These are phyloP conservation scores for Aureobasidium subglaciale DNA, from an alignment of 2,329 filamentous ascomycete species.

Conservation along the genomic window DNA sequence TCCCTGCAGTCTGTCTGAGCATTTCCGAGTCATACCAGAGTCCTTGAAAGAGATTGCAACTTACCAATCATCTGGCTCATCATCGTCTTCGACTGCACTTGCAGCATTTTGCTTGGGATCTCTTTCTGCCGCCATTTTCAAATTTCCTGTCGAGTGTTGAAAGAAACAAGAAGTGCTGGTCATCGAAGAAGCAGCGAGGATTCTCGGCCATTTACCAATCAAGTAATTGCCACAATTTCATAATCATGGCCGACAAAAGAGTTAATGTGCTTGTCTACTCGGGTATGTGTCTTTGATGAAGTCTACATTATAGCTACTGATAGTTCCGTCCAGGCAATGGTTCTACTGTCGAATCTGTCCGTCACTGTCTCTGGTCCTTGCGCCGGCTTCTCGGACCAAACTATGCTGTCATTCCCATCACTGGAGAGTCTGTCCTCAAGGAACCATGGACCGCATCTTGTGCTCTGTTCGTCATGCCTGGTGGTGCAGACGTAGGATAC, in stretches of 20 bases:
- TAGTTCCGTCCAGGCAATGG: slow-evolving; percentile 58
- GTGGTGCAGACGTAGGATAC: slow-evolving; percentile 89
- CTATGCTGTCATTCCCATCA: slow-evolving; percentile 86
- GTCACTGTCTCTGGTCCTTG: slow-evolving; percentile 80
- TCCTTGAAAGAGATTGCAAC: slow-evolving; percentile 23
- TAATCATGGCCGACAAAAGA: slow-evolving; percentile 56
- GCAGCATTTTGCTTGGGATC: slow-evolving; percentile 20
- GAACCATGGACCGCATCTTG: slow-evolving; percentile 88
- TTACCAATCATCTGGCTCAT: slow-evolving; percentile 95
- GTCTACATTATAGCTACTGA: slow-evolving; percentile 9
- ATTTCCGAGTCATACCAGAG: neutral
- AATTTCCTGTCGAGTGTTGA: neutral
- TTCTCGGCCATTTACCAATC: slow-evolving; percentile 9
- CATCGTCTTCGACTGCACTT: slow-evolving; percentile 52
- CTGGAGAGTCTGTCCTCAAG: slow-evolving; percentile 69
- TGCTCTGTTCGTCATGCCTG: slow-evolving; percentile 83
- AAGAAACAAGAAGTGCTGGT: neutral
- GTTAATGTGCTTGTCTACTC: slow-evolving; percentile 93
- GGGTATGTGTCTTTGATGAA: slow-evolving; percentile 46
- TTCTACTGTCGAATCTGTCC: slow-evolving; percentile 78
- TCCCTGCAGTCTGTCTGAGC: slow-evolving; percentile 56
- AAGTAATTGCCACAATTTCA: slow-evolving; percentile 7
- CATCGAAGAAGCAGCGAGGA: slow-evolving; percentile 10
- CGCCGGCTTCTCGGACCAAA: slow-evolving; percentile 79
- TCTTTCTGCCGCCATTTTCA: slow-evolving; percentile 23